Conservation (phyloP, 371 early-diverging fungal genomes). For the Circinella minor region DNA sequence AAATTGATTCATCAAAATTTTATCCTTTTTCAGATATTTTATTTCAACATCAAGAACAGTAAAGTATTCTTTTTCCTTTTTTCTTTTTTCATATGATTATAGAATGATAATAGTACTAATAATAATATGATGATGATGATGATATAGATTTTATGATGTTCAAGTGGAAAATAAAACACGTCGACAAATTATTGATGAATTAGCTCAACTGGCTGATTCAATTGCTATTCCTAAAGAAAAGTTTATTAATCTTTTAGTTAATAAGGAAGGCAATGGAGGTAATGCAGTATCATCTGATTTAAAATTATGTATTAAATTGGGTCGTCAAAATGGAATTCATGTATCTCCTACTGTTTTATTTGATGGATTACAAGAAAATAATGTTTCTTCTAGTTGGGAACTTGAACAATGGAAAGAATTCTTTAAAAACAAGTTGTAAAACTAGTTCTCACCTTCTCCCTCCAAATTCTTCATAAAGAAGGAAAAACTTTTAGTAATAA, state of each 20-base stretch:
- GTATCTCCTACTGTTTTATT: slow-evolving; percentile 77
- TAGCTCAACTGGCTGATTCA: slow-evolving; percentile 56
- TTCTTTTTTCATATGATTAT: too few relatives aligned
- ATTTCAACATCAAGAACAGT: slow-evolving; percentile 68
- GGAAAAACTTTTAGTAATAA: too few relatives aligned
- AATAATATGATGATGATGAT: too few relatives aligned
- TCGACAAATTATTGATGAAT: slow-evolving; percentile 43
- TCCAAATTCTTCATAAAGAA: not conserved
- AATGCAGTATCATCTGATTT: slow-evolving; percentile 70
- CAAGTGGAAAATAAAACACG: slow-evolving; percentile 61
- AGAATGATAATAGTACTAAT: not conserved
- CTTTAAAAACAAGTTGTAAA: slow-evolving; percentile 46
- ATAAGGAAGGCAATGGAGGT: slow-evolving; percentile 56
- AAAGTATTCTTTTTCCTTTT: not conserved
- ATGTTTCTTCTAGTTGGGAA: slow-evolving; percentile 74
- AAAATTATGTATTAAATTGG: slow-evolving; percentile 69
- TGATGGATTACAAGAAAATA: slow-evolving; percentile 73
- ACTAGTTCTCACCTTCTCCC: not conserved
- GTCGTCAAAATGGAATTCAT: slow-evolving; percentile 78
- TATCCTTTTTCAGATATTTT: slow-evolving; percentile 58
- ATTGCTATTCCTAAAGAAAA: slow-evolving; percentile 47
- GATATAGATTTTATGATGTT: slow-evolving; percentile 69
- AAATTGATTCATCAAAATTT: slow-evolving; percentile 61
- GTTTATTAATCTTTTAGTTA: slow-evolving; percentile 48
- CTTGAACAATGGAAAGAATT: slow-evolving; percentile 72